A percentile compares a stretch with the other conserved stretches of the same genome.
phyloP scores from a whole-genome alignment of 2,329 filamentous ascomycete species.

The Apiospora sp. region DNA sequence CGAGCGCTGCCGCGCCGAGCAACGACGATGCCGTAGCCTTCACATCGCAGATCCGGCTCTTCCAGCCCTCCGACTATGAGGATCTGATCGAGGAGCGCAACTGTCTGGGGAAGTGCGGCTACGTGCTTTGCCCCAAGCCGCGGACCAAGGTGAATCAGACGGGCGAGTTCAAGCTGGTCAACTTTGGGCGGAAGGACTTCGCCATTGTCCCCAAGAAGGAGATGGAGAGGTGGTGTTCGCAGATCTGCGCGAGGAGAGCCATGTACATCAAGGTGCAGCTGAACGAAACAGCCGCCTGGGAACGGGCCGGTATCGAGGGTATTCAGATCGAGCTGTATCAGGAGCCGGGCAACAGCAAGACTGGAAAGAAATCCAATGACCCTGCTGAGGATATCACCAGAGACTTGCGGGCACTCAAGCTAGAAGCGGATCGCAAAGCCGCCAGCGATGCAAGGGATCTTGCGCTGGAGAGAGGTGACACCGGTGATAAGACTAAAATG shows the following conservation, averaged over 20 bases:
- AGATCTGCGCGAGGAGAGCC: slow-evolving; percentile 78
- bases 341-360: slow-evolving; percentile 57
- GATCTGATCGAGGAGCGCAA: slow-evolving; percentile 89
- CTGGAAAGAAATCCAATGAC: slow-evolving; percentile 29
- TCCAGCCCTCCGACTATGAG: slow-evolving; percentile 90
- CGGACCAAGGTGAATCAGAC: slow-evolving; percentile 63
- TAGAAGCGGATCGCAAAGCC: slow-evolving; percentile 48
- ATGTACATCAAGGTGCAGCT: slow-evolving; percentile 91
- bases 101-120: slow-evolving; percentile 82
- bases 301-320: slow-evolving; percentile 68
- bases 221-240: slow-evolving; percentile 87
- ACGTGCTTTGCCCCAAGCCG: slow-evolving; percentile 77
- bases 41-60: slow-evolving; percentile 71
- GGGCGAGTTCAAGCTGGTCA: slow-evolving; percentile 73
- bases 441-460: slow-evolving; percentile 39
- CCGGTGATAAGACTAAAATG: slow-evolving; percentile 38
- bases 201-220: slow-evolving; percentile 75
- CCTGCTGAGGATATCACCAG: slow-evolving; percentile 39
- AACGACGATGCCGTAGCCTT: slow-evolving; percentile 70
- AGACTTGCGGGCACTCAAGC: slow-evolving; percentile 51
- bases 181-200: slow-evolving; percentile 60
- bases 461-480: slow-evolving; percentile 43
- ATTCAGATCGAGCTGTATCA: slow-evolving; percentile 70
- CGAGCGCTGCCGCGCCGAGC: slow-evolving; percentile 47
- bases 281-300: slow-evolving; percentile 84